Conservation (phyloP, 179 eudicot species). For the Pouteria campechiana region DNA sequence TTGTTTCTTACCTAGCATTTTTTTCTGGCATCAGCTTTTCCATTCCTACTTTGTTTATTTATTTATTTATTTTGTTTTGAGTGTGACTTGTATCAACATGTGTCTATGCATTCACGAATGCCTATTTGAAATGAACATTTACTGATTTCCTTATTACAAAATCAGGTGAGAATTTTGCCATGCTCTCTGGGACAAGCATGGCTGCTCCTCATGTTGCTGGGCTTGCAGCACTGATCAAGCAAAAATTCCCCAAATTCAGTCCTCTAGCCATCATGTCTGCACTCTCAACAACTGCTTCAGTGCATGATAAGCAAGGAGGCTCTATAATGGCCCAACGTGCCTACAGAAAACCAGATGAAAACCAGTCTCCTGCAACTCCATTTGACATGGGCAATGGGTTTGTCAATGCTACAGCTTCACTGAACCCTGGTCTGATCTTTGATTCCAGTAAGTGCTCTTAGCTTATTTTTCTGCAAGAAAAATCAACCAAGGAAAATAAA, state of each 20-base stretch:
- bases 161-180: slow-evolving; percentile 91
- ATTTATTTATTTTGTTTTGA: no score
- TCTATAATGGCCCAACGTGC: slow-evolving; percentile 94
- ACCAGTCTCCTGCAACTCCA: slow-evolving; percentile 91
- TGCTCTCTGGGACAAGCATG: slow-evolving; percentile 99
- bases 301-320: slow-evolving; percentile 59
- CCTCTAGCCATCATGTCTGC: slow-evolving; percentile 94
- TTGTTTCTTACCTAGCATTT: no score
- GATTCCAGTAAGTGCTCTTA: slow-evolving; percentile 47
- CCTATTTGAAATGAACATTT: no score
- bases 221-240: slow-evolving; percentile 86
- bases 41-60: no score
- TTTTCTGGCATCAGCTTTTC: no score
- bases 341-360: slow-evolving; percentile 72
- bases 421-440: slow-evolving; percentile 89
- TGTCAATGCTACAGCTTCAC: slow-evolving; percentile 84
- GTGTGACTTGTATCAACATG: no score
- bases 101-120: no score
- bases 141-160: no score
- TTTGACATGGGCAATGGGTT: slow-evolving; percentile 99
- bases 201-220: slow-evolving; percentile 99
- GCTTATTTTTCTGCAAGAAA: no score
- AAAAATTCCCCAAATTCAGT: slow-evolving; percentile 59
- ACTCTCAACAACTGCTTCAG: slow-evolving; percentile 90
- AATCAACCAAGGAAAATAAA: no score